phyloP scores from a whole-genome alignment of 2,329 filamentous ascomycete species.

The Aspergillus oerlinghausenensis region DNA sequence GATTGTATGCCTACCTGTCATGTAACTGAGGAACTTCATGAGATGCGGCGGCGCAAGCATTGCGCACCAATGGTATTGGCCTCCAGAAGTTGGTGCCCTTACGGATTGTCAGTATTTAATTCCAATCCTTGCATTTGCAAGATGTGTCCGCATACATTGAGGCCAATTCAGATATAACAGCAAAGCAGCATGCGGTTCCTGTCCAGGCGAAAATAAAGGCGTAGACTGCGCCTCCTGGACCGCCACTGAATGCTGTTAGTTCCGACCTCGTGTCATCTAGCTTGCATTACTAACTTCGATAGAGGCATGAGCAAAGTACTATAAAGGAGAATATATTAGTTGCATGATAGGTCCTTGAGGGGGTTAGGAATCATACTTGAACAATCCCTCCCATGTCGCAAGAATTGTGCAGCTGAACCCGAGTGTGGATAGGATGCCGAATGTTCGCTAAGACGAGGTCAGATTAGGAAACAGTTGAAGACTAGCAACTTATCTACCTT shows the following conservation, averaged over 20 bases:
- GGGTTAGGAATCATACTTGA: constrained; percentile 24
- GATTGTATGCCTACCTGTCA: constrained; percentile 22
- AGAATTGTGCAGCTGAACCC: constrained; percentile 40
- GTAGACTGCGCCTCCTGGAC: constrained; percentile 30
- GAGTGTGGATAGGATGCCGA: constrained; percentile 37
- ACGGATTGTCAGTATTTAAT: not conserved
- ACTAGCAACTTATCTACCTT: constrained; percentile 6
- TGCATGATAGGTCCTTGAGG: not conserved
- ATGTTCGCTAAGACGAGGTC: constrained; percentile 30
- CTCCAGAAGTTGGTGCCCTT: constrained; percentile 32
- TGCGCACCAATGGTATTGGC: constrained; percentile 40
- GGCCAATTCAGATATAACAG: constrained; percentile 28
- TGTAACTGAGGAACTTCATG: constrained; percentile 37
- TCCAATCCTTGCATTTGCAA: not conserved
- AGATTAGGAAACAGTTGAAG: not conserved
- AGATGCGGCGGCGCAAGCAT: constrained; percentile 35
- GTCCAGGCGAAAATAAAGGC: constrained; percentile 31
- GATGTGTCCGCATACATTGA: constrained; percentile 24
- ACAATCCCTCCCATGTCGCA: constrained; percentile 38
- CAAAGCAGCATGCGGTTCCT: constrained; percentile 23
- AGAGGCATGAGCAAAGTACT: constrained; percentile 19
- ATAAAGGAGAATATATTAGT: not conserved
- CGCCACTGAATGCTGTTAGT: constrained; percentile 22
- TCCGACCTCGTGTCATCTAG: not conserved
- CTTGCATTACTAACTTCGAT: constrained; percentile 14